phyloP scores from a whole-genome alignment of 306 rosid species.

The Trichosanthes truncata region DNA sequence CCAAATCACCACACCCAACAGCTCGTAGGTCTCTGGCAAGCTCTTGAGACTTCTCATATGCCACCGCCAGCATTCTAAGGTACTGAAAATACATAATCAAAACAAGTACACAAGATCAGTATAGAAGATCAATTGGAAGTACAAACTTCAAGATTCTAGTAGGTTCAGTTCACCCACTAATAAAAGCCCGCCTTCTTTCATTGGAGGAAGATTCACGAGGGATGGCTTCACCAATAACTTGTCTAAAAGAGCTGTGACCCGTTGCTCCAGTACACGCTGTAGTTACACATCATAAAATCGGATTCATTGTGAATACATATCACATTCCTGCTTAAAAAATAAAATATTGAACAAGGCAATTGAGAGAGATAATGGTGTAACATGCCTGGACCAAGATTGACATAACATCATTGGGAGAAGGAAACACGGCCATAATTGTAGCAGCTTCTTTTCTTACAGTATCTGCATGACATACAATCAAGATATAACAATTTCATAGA shows the following conservation, averaged over 20 bases:
- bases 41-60: conserved; percentile 92
- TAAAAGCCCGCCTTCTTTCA: conserved; percentile 96
- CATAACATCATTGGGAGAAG: conserved; percentile 96
- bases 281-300: conserved; percentile 16
- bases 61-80: conserved; percentile 98
- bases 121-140: neutral
- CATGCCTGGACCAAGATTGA: conserved; percentile 97
- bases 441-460: conserved; percentile 96
- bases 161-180: conserved; percentile 55
- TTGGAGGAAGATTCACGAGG: conserved; percentile 74
- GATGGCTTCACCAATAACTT: conserved; percentile 84
- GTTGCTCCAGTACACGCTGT: conserved; percentile 96
- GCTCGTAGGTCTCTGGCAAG: conserved; percentile 83
- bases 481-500: conserved; percentile 17
- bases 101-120: conserved; percentile 20
- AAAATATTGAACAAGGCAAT: neutral
- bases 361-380: neutral
- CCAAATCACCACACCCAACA: conserved; percentile 98
- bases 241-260: conserved; percentile 82
- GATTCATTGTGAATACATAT: neutral
- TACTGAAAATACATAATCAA: conserved; percentile 48
- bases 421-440: conserved; percentile 86
- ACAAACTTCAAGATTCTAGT: conserved; percentile 8
- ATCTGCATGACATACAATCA: conserved; percentile 44
- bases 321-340: neutral